Base-by-base conservation (phyloP, 768 basidiomycete species). In the Lentinula sp. region DNA sequence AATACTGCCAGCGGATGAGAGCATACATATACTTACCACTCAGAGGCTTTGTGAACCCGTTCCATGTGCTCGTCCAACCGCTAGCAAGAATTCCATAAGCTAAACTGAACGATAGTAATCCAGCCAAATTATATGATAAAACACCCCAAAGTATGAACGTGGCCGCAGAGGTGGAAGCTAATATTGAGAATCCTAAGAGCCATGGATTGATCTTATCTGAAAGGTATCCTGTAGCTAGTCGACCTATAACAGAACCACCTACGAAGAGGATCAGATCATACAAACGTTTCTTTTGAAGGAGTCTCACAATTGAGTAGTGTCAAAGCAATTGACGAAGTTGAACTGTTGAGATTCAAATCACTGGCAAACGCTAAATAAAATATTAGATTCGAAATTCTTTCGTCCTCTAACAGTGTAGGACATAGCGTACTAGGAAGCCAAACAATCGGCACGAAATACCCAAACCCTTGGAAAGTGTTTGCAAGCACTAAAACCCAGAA, bases 81-180 rank as follows among this genome's bases (percentile, higher is more conserved):
- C 71, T 70, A n/a, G 73, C 73, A 12, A 72, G 51, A 28, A 63
- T 62, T 15, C 73, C 73, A 59, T 73, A 73, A n/a, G 60, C 66
- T 13, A 71, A 57, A 43, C 70, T 66, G 52, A 70, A 74, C 5
- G 63, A 50, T 9, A 72, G 58, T 3, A 74, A 61, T 10, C 70
- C 71, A 10, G 68, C 65, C 5, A 69, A 59, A 33, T 62, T 62
- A 23, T 64, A 46, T 2, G 69, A 67, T 1, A 69, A 37, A 3
- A 70, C 60, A 28, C 73, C 73, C 73, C 72, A 74, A 13, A 73
- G 57, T 15, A 73, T 62, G 64, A 74, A 73, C 0, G 71, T 70
- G 37, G 63, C 62, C 16, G 72, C 42, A 35, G 69, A 72, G 4
- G 67, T 66, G 9, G 58, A 49, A 13, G 63, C 16, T 4, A 69